Base-by-base conservation (phyloP, 306 rosid species). In the Ormosia semicastrata region DNA sequence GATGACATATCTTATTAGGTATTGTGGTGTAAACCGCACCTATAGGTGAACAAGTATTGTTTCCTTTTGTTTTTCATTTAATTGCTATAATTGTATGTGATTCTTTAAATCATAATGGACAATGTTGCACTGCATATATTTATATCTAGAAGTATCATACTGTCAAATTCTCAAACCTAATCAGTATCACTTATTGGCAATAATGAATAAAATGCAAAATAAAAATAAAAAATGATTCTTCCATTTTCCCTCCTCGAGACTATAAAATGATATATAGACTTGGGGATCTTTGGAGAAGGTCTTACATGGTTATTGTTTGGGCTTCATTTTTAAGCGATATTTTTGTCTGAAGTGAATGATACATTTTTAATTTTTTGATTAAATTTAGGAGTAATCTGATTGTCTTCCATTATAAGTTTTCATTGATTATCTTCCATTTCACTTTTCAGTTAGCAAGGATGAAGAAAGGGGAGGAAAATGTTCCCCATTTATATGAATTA, bases 371-470 rank as follows among this genome's bases (percentile, higher is more conserved):
- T 24, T 24, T 24, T 30, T 52, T 37, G 44, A 49, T 50, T 18
- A 24, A 49, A 75, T 43, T 67, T 39, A 36, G 50, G 41, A 85
- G 30, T 36, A 62, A 17, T 18, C 7, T 63, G 44, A 50, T 37
- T 56, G 41, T 44, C 54, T 60, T 70, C 33, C 49, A 6, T 53
- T 7, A 30, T 56, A 64, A 58, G 43, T 58, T 68, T 40, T 53
- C 76, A 37, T 65, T 77, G 81, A 71, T 47, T 74, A 59, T 56
- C 59, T 24, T 47, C 60, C n/a, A 24, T 60, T 82, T 66, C 13
- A 33, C 32, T 66, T 65, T 87, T 43, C 90, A 94, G 98, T 70
- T 94, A 78, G 83, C 90, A 83, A 85, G 88, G 57, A 86, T 87
- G 65, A 91, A 89, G 91, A 88, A 81, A 57, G 92, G 88, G 60